A percentile compares a stretch with the other conserved stretches of the same genome.
These are phyloP conservation scores for Capsicum chinense DNA, from an alignment of 257 asterid genomes.

Conservation along the genomic window DNA sequence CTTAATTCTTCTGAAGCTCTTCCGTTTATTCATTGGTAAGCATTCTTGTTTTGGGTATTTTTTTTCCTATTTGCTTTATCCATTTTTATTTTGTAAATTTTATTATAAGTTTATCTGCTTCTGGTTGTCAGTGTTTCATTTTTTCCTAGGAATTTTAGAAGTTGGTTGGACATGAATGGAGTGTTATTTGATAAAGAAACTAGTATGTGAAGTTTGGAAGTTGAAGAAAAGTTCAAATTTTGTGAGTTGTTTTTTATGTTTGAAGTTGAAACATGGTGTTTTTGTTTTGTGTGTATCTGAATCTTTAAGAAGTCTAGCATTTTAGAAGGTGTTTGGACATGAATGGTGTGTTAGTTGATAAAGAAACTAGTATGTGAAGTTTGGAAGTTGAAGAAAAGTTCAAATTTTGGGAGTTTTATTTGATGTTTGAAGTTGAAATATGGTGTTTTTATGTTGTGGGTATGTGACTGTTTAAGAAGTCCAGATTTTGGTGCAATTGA, in stretches of 20 bases:
- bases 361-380: neutral
- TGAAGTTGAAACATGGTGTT: neutral
- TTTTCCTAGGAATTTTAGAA: neutral
- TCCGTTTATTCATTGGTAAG: neutral
- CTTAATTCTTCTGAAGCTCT: neutral
- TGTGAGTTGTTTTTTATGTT: neutral
- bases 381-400: neutral
- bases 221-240: neutral
- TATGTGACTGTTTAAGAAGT: too few species aligned
- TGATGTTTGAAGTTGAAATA: neutral
- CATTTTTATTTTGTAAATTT: neutral
- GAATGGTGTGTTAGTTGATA: too few species aligned
- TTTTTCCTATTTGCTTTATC: neutral
- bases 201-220: neutral
- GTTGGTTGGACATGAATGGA: neutral
- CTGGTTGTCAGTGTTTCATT: neutral
- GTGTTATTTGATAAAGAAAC: neutral
- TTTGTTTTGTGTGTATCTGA: too few species aligned
- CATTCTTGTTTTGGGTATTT: neutral
- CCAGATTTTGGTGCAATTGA: too few species aligned
- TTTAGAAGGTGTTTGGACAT: too few species aligned
- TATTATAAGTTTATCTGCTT: neutral
- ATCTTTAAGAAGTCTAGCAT: too few species aligned
- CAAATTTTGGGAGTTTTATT: neutral
- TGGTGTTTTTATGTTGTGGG: too few species aligned